Conservation (phyloP, 2,329 filamentous ascomycete genomes). For the Lachnellula arida region DNA sequence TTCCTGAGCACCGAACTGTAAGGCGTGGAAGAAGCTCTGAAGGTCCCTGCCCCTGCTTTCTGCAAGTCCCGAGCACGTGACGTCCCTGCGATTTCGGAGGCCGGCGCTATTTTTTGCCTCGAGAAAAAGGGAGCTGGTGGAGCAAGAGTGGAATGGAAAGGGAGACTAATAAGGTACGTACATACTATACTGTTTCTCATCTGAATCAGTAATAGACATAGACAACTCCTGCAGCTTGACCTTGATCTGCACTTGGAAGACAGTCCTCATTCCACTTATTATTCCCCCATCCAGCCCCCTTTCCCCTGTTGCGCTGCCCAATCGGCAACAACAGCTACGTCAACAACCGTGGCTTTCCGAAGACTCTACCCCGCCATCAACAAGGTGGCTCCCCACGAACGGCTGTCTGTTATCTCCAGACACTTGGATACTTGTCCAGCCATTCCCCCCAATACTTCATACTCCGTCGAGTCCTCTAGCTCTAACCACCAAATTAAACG, state of each 20-base stretch:
- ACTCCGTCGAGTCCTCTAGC: constrained; percentile 18
- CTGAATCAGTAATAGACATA: not conserved
- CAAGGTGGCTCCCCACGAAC: constrained; percentile 23
- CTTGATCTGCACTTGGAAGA: not conserved
- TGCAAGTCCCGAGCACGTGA: too few species aligned
- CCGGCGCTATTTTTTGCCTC: too few species aligned
- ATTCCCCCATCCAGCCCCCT: not conserved
- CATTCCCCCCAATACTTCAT: constrained; percentile 32
- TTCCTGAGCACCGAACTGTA: not conserved
- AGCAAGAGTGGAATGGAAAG: too few species aligned
- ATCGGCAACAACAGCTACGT: constrained; percentile 16
- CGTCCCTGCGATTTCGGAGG: too few species aligned
- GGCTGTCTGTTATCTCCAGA: constrained; percentile 36
- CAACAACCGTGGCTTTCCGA: constrained; percentile 15
- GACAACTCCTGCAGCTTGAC: not conserved
- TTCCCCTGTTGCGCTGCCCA: constrained; percentile 6
- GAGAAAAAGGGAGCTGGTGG: too few species aligned
- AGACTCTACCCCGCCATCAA: constrained; percentile 22
- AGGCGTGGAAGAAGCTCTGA: not conserved
- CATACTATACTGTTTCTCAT: too few species aligned
- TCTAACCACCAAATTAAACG: constrained; percentile 8
- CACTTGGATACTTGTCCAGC: constrained; percentile 33
- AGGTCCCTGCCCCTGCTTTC: too few species aligned
- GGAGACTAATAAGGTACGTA: not conserved
- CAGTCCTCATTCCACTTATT: not conserved